Evolutionary conservation across 805 yeast genomes (phyloP).

Genomic region (Kuraishia molischiana): DNA sequence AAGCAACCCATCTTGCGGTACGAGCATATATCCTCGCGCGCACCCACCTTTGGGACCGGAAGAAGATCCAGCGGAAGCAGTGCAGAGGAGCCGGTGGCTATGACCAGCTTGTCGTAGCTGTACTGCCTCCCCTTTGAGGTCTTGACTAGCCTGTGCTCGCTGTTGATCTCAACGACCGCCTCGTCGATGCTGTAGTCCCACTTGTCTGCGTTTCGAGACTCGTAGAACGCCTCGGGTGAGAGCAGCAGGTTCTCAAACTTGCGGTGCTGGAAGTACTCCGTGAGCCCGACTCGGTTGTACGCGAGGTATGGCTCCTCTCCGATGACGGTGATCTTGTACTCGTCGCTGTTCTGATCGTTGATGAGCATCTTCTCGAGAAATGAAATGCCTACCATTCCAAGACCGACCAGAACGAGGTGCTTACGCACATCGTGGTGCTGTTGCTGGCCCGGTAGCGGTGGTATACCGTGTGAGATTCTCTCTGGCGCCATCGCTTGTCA

Average conservation of each 20-base stretch:
- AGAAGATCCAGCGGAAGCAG: conserved; percentile 15
- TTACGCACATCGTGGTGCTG: conserved; percentile 4
- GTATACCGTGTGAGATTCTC: conserved; percentile 3
- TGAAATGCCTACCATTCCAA: conserved; percentile 27
- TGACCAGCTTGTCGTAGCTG: conserved; percentile 17
- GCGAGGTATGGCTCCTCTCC: conserved; percentile 27
- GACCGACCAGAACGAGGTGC: conserved; percentile 22
- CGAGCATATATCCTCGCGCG: conserved; percentile 5
- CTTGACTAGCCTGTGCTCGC: conserved; percentile 6
- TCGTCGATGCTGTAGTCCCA: conserved; percentile 17
- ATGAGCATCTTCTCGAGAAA: conserved; percentile 23
- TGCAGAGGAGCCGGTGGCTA: conserved; percentile 24
- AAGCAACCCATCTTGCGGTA: conserved; percentile 21
- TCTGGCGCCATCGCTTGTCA: too few relatives aligned
- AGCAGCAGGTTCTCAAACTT: conserved; percentile 16
- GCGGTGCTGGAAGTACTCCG: conserved; percentile 19
- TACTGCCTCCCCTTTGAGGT: conserved; percentile 9
- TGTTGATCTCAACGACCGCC: conserved; percentile 10
- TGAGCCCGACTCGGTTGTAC: conserved; percentile 26
- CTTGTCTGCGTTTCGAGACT: conserved; percentile 9
- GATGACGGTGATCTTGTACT: conserved; percentile 17
- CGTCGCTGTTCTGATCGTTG: conserved; percentile 18
- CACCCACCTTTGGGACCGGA: conserved; percentile 10
- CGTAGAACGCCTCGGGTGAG: conserved; percentile 16
- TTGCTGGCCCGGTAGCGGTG: conserved; percentile 1